Conservation (phyloP, 495 filamentous ascomycete species). For the Echria macrotheca region DNA sequence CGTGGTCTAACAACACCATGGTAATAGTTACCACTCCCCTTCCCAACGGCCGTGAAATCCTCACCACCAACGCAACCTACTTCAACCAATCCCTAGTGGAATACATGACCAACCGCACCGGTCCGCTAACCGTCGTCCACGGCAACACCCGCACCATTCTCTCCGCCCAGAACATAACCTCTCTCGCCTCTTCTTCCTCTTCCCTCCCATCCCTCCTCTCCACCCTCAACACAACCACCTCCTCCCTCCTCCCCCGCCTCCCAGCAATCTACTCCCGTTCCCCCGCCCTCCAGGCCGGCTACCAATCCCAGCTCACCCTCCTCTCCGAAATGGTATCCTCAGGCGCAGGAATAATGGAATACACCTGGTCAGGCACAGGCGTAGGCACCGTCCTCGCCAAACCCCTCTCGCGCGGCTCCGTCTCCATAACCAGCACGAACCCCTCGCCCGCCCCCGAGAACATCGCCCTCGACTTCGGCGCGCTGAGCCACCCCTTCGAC, state of each 20-base stretch:
- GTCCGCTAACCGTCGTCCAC: conserved; percentile 24
- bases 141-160: conserved; percentile 28
- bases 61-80: conserved; percentile 27
- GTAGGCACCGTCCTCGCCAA: conserved; percentile 22
- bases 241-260: conserved; percentile 24
- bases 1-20: too few relatives aligned
- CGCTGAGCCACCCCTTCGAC: conserved; percentile 30
- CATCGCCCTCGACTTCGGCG: conserved; percentile 23
- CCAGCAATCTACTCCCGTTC: conserved; percentile 15
- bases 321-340: conserved; percentile 17
- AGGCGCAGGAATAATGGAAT: conserved; percentile 17
- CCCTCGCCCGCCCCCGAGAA: conserved; percentile 19
- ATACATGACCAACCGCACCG: conserved; percentile 31
- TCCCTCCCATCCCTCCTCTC: conserved; percentile 18
- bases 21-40: too few relatives aligned
- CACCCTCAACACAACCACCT: too few relatives aligned
- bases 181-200: conserved; percentile 16
- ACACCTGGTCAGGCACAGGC: conserved; percentile 19
- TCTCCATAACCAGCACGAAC: conserved; percentile 30
- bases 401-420: conserved; percentile 34
- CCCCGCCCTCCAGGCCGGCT: conserved; percentile 20
- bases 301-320: conserved; percentile 26
- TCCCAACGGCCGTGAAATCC: conserved; percentile 9
- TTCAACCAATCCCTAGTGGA: conserved; percentile 30
- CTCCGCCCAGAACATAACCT: conserved; percentile 12